A percentile compares a stretch with the other conserved stretches of the same genome.
Evolutionary conservation across 768 basidiomycete genomes (phyloP).

Genomic region (Suillus fuscotomentosus): DNA sequence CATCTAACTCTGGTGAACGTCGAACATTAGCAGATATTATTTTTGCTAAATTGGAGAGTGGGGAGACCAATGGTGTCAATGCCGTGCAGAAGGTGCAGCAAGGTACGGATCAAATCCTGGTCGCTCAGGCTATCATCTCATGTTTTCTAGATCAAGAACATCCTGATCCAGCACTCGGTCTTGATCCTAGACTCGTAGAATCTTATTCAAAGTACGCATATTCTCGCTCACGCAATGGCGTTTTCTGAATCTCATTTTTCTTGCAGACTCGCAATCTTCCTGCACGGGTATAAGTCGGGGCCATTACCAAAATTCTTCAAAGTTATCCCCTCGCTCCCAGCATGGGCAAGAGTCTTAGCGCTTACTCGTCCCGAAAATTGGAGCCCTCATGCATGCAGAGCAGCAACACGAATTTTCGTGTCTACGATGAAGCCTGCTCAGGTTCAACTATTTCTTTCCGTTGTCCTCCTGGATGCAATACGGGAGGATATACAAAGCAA

Average conservation of each 20-base stretch:
- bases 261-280: slow-evolving; percentile 76
- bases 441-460: slow-evolving; percentile 88
- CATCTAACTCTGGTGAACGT: slow-evolving; percentile 70
- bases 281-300: slow-evolving; percentile 89
- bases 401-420: slow-evolving; percentile 93
- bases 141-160: slow-evolving; percentile 42
- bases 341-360: slow-evolving; percentile 95
- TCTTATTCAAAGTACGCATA: slow-evolving; percentile 83
- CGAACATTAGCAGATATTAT: slow-evolving; percentile 96
- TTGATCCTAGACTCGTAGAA: slow-evolving; percentile 91
- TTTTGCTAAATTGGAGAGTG: slow-evolving; percentile 83
- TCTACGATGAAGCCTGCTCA: slow-evolving; percentile 96
- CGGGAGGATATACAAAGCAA: slow-evolving; percentile 84
- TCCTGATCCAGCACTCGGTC: slow-evolving; percentile 80
- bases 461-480: slow-evolving; percentile 87
- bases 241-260: slow-evolving; percentile 6
- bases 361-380: slow-evolving; percentile 90
- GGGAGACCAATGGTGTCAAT: slow-evolving; percentile 47
- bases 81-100: slow-evolving; percentile 60
- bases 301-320: slow-evolving; percentile 97
- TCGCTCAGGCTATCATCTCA: slow-evolving; percentile 6
- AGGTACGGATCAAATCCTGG: slow-evolving; percentile 35
- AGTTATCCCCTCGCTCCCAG: slow-evolving; percentile 91
- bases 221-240: background rate
- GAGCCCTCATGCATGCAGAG: slow-evolving; percentile 93